These are phyloP conservation scores for Raffaelea albimanens DNA, from an alignment of 2,329 filamentous ascomycete genomes.

Conservation along the genomic window DNA sequence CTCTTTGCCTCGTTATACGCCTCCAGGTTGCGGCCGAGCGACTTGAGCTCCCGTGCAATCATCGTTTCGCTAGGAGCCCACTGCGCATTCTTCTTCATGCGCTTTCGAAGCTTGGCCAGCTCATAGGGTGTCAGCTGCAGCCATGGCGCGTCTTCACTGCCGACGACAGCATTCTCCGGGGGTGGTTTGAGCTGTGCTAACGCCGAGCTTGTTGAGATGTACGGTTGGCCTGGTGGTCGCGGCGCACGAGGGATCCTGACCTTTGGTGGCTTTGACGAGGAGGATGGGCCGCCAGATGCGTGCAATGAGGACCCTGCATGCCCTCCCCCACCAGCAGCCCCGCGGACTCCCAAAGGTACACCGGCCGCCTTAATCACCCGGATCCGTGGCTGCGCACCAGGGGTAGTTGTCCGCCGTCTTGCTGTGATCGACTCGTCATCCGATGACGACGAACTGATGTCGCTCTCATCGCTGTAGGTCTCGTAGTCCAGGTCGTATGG, in stretches of 20 bases:
- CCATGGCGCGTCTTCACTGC: slow-evolving; percentile 54
- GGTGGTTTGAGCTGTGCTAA: slow-evolving; percentile 43
- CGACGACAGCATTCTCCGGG: slow-evolving; percentile 48
- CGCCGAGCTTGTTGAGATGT: slow-evolving; percentile 27
- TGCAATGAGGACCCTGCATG: not conserved
- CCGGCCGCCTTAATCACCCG: slow-evolving; percentile 30
- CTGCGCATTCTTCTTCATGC: slow-evolving; percentile 86
- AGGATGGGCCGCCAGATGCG: no score
- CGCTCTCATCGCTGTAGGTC: slow-evolving; percentile 42
- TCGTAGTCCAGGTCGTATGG: slow-evolving; percentile 58
- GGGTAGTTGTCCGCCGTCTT: slow-evolving; percentile 18
- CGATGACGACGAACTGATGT: slow-evolving; percentile 18
- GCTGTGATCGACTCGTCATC: slow-evolving; percentile 27
- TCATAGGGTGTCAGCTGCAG: slow-evolving; percentile 56
- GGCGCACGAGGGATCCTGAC: slow-evolving; percentile 22
- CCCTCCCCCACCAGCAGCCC: not conserved
- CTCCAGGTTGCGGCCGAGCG: slow-evolving; percentile 56
- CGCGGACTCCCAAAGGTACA: not conserved
- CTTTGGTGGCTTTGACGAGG: slow-evolving; percentile 33
- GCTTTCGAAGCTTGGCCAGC: slow-evolving; percentile 61
- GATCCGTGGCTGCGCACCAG: slow-evolving; percentile 32
- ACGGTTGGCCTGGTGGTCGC: slow-evolving; percentile 14
- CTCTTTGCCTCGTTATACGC: slow-evolving; percentile 53
- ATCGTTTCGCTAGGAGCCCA: slow-evolving; percentile 81
- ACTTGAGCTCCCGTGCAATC: slow-evolving; percentile 69